Evolutionary conservation across 106 monocot species (phyloP).

Genomic region (Phalaenopsis equestris): DNA sequence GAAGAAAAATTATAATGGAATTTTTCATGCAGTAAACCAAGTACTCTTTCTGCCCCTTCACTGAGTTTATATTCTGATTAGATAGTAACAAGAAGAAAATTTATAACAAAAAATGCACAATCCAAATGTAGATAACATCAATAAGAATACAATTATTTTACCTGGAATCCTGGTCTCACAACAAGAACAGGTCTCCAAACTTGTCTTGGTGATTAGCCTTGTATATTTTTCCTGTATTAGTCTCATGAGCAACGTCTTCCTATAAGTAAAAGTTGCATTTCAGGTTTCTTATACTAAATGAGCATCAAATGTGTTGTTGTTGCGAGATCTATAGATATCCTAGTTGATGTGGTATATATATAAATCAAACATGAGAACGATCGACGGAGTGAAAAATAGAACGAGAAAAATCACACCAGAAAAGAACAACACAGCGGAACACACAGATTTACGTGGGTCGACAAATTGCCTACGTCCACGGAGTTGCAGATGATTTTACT

Average conservation of each 20-base stretch:
- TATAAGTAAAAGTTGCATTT: conserved; percentile 7
- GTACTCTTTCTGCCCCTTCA: conserved; percentile 35
- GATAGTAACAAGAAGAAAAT: neutral
- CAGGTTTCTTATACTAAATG: neutral
- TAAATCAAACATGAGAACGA: too few species aligned
- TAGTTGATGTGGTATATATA: too few species aligned
- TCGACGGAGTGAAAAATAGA: too few species aligned
- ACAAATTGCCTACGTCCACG: too few species aligned
- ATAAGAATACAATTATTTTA: neutral
- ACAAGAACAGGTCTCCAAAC: conserved; percentile 46
- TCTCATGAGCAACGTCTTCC: conserved; percentile 49
- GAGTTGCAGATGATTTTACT: too few species aligned
- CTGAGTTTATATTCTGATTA: conserved; percentile 45
- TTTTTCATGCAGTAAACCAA: too few species aligned
- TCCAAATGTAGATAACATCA: neutral
- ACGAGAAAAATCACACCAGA: too few species aligned
- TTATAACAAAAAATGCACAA: neutral
- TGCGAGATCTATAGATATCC: too few species aligned
- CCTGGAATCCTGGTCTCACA: conserved; percentile 48
- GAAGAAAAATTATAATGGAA: too few species aligned
- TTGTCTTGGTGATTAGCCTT: conserved; percentile 44
- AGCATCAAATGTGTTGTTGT: too few species aligned
- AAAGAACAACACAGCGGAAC: too few species aligned
- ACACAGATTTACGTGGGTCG: too few species aligned
- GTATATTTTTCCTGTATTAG: conserved; percentile 53